Evolutionary conservation across 2,329 filamentous ascomycete species (phyloP).

Genomic region (Neopestalotiopsis sp.): DNA sequence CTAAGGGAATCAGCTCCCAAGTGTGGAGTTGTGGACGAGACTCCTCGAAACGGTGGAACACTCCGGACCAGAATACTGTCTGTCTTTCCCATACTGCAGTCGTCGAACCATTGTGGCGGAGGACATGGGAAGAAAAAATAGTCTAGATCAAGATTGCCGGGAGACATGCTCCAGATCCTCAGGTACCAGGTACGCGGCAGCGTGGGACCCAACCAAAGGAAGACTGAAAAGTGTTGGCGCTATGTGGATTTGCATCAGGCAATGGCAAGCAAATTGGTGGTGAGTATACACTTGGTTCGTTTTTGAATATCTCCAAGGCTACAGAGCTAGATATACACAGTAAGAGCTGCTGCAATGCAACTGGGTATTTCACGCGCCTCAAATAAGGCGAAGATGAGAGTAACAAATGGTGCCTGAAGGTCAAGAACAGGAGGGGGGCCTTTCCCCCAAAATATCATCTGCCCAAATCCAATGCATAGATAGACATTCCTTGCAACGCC

Average conservation of each 20-base stretch:
- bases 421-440: too few relatives aligned
- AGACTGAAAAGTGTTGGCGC: not conserved
- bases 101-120: not conserved
- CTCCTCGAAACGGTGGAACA: not conserved
- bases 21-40: not conserved
- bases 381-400: not conserved
- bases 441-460: not conserved
- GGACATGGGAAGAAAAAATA: not conserved
- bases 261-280: not conserved
- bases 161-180: not conserved
- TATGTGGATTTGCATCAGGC: not conserved
- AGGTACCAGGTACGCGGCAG: not conserved
- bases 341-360: constrained; percentile 3
- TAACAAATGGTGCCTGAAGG: not conserved
- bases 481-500: not conserved
- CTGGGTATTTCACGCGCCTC: not conserved
- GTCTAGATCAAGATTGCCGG: not conserved
- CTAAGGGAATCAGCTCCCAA: not conserved
- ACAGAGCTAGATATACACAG: not conserved
- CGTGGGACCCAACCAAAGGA: not conserved
- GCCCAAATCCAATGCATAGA: not conserved
- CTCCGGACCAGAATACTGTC: not conserved
- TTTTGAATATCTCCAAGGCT: not conserved
- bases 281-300: not conserved
- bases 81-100: not conserved